Evolutionary conservation across 257 asterid species (phyloP).

Genomic region (Penstemon davidsonii): DNA sequence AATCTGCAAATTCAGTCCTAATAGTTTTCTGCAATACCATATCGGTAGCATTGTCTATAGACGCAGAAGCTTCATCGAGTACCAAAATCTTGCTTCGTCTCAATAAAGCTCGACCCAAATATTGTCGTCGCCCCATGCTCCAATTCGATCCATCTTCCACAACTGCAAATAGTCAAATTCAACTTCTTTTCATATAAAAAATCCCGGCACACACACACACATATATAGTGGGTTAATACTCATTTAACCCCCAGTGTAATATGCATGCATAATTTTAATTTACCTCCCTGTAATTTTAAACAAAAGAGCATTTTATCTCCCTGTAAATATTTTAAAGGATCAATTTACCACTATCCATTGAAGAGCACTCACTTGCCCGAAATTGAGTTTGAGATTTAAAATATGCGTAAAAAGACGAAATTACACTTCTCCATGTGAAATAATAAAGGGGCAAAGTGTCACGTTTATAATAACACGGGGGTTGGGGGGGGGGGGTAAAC

Average conservation of each 20-base stretch:
- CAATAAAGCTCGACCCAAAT: constrained; percentile 83
- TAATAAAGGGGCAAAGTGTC: too few species aligned
- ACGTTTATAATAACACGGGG: too few species aligned
- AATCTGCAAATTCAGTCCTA: constrained; percentile 67
- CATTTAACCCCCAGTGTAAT: neutral
- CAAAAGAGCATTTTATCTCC: too few species aligned
- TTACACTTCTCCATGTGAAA: too few species aligned
- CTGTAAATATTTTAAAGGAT: too few species aligned
- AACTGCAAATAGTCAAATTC: constrained; percentile 46
- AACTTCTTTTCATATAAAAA: neutral
- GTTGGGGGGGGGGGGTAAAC: too few species aligned
- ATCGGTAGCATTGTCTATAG: constrained; percentile 86
- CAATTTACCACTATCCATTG: too few species aligned
- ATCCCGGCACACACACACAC: neutral
- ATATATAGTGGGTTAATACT: neutral
- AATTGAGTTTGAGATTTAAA: too few species aligned
- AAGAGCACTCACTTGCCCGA: too few species aligned
- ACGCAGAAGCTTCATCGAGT: constrained; percentile 94
- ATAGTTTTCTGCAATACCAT: constrained; percentile 87
- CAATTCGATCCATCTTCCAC: constrained; percentile 93
- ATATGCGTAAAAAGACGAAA: too few species aligned
- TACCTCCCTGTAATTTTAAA: too few species aligned
- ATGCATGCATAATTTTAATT: too few species aligned
- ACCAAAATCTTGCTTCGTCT: constrained; percentile 83
- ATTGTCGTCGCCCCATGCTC: constrained; percentile 95